phyloP scores from a whole-genome alignment of 2,329 filamentous ascomycete species.

The Aspergillus jensenii region DNA sequence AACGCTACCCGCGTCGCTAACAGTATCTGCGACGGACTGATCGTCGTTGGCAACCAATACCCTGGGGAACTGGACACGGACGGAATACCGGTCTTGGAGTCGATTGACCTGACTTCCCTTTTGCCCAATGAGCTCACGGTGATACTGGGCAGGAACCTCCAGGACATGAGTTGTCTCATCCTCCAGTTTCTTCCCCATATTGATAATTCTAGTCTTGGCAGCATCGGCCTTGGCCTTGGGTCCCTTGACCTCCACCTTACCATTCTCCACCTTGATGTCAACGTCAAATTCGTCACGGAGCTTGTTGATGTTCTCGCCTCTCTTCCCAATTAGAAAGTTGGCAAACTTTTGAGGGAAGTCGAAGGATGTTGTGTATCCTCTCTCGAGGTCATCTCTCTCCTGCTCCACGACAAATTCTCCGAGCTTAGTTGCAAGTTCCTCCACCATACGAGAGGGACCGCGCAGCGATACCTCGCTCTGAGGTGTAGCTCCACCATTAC shows the following conservation, averaged over 20 bases:
- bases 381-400: constrained; percentile 89
- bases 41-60: constrained; percentile 60
- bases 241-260: constrained; percentile 92
- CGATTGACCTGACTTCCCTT: constrained; percentile 86
- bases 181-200: constrained; percentile 77
- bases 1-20: constrained; percentile 62
- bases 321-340: constrained; percentile 73
- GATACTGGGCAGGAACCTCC: constrained; percentile 91
- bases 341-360: constrained; percentile 95
- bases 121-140: constrained; percentile 88
- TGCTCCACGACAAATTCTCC: constrained; percentile 80
- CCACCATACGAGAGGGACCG: constrained; percentile 72
- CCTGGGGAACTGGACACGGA: constrained; percentile 94
- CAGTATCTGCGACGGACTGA: constrained; percentile 65
- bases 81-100: constrained; percentile 87
- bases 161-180: constrained; percentile 86
- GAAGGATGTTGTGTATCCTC: constrained; percentile 80
- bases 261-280: constrained; percentile 85
- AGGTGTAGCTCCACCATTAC: constrained; percentile 20
- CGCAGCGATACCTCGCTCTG: constrained; percentile 65
- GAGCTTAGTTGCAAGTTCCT: constrained; percentile 71
- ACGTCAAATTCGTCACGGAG: constrained; percentile 69
- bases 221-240: constrained; percentile 91
- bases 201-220: constrained; percentile 77
- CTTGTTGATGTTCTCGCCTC: constrained; percentile 68